Evolutionary conservation across 768 basidiomycete species (phyloP), one percentile per base, ranked within the genome.

Genomic region (Austroboletus eburneus): DNA sequence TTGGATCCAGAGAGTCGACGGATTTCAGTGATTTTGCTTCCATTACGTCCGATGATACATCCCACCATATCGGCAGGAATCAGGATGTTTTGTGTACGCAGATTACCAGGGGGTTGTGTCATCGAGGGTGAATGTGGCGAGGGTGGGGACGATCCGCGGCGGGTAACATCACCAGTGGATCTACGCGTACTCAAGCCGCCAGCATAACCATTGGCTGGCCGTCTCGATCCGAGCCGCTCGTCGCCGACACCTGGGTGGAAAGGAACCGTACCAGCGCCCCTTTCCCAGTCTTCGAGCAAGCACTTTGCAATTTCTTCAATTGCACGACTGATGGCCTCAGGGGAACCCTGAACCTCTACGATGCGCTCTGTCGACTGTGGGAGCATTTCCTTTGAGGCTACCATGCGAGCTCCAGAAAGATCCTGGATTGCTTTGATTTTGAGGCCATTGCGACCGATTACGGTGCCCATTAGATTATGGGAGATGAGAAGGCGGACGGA

Each of bases 391-490:
- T 98, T 98, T 51, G 91, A 90, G 36, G 96, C 96, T 46, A 97
- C 87, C 94, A 99, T 99, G 46, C 96, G 87, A 17, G 92, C 93
- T 42, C 93, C 92, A 32, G 95, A 95, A 39, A 78, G 73, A 68
- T 97, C 95, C 66, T 99, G 96, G 65, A 99, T 98, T 62, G 92
- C 89, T 73, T 98, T 97, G 70, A 99, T 98, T 81, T 96, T 97
- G 67, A 91, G 82, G 57, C 96, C 96, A 44, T 73, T 87, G 55
- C 94, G 87, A 57, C 96, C 96, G 59, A 98, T 97, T 73, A 99
- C 88, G 50, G 91, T 93, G 43, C 96, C 96, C 96, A 99, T 99
- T 56, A 99, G 78, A 71, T 97, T 95, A 75, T 99, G 96, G 37
- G 93, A 95, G 74, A 99, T 93, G 61, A 99, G 79, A 56, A 99